Evolutionary conservation across 352 stramenopile species (phyloP), one percentile per base, ranked within the genome.

Genomic region (Pythium apleroticum): DNA sequence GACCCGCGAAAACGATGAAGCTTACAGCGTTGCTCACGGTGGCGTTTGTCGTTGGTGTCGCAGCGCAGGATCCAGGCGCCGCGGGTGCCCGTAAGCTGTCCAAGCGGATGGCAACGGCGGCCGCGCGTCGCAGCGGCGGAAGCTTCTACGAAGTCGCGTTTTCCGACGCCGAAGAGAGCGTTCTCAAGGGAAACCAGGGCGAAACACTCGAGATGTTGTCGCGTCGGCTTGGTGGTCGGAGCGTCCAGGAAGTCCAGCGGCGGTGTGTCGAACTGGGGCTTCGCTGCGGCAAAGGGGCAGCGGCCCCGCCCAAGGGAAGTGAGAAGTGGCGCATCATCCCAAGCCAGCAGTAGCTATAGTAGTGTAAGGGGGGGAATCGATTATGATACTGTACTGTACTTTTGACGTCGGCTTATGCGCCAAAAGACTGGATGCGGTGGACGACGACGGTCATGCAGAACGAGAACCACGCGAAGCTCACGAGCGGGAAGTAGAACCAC

Each of bases 191-290:
- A 9, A 74, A 74, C 20, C 73, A 88, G 43, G 69, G 66, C 56
- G 76, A 89, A 24, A 76, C 68, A 3, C 57, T 67, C 1, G 67
- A 78, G 41, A 72, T 71, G 54, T 54, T 90, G 37, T 66, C 77
- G 1, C 67, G 54, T 1, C 37, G 64, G n/a, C 49, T 90, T 19
- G 57, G 59, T 0, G 77, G 71, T 3, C 77, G 83, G 25, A 75
- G 66, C 0, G 50, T 69, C 25, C 63, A 68, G 25, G 68, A 88
- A 46, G 72, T 90, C 45, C 63, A 75, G 60, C 78, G 78, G 11
- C 74, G 78, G 14, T 90, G 81, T 46, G 63, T 88, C 11, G 68
- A 90, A 60, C 57, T 90, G 37, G 75, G 78, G 0, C 66, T 90
- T 31, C 76, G 75, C 35, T 90, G 81, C 25, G 77, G 78, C 14